Evolutionary conservation across 2,329 filamentous ascomycete genomes (phyloP), one percentile per base, ranked within the genome.

Genomic region (Raffaelea ambrosiae): DNA sequence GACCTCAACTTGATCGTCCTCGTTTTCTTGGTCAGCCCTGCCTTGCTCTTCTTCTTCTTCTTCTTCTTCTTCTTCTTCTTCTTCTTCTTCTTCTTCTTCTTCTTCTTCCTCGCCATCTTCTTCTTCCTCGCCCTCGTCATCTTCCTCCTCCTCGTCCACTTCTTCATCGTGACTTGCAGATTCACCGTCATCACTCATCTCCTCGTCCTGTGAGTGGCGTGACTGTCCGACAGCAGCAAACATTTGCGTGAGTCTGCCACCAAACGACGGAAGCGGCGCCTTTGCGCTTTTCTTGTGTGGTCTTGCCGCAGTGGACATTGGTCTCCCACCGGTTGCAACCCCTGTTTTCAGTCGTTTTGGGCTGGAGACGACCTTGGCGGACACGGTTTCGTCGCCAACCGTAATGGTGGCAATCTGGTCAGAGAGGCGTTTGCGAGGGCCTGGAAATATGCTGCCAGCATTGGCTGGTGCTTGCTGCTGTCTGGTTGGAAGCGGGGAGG

Each of bases 321-420:
- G 73, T 74, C 47, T 70, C 77, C 43, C 73, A 66, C 14, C 21
- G 63, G 42, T 70, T 63, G 20, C 68, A 63, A 42, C 70, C 64
- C 69, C 67, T 39, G 65, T 63, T 42, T 66, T 65, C 48, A 62
- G 66, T 49, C 64, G 71, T 53, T 78, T 77, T 4, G 70, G 59
- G 44, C 75, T 69, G 44, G 71, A 76, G 1, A 84, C 83, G 54
- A 88, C 73, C 29, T 80, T 73, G 19, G 81, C 82, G 0, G 78
- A 83, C 5, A 81, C 73, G 0, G 82, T 87, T 41, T 73, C 75
- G 52, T 82, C 73, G 2, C 85, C 86, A 47, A 91, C 79, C 0
- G 84, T 89, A 43, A 91, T 86, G 2, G 84, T 87, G 19, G 86
- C 85, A 45, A 83, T 68, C 56, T 87, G 81, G 23, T 74, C 66